Percentiles rank a stretch among this genome's conserved stretches.
These are phyloP conservation scores for Scutellaria baicalensis DNA, from an alignment of 257 asterid species.

Conservation along the genomic window DNA sequence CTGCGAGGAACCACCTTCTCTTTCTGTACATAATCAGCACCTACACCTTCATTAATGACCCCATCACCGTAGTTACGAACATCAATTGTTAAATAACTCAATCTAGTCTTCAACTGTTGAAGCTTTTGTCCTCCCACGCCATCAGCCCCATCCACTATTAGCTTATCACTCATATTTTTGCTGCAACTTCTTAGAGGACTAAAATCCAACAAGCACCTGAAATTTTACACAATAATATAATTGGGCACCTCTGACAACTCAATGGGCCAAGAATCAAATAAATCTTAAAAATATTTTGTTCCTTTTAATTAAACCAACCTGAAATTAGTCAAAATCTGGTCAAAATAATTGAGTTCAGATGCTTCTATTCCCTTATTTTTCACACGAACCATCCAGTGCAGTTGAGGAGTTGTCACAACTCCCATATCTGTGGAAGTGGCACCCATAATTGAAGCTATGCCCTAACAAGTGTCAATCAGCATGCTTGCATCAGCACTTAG, in stretches of 20 bases:
- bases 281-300: neutral
- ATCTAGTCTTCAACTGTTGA: conserved; percentile 41
- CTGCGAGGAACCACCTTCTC: conserved; percentile 80
- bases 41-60: conserved; percentile 83
- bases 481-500: conserved; percentile 3
- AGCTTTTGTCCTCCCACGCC: conserved; percentile 95
- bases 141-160: conserved; percentile 87
- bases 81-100: conserved; percentile 48
- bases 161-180: conserved; percentile 27
- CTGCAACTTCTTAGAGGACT: conserved; percentile 40
- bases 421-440: conserved; percentile 62
- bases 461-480: conserved; percentile 30
- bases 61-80: conserved; percentile 80
- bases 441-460: conserved; percentile 59
- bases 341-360: conserved; percentile 55
- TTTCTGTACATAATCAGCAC: conserved; percentile 98
- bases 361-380: conserved; percentile 68
- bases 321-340: conserved; percentile 64
- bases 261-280: neutral
- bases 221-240: conserved; percentile 6
- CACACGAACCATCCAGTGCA: conserved; percentile 95
- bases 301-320: conserved; percentile 38
- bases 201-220: conserved; percentile 70
- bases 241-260: neutral
- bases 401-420: conserved; percentile 84